Conservation (phyloP, 106 monocot genomes). For the Platanthera zijinensis region DNA sequence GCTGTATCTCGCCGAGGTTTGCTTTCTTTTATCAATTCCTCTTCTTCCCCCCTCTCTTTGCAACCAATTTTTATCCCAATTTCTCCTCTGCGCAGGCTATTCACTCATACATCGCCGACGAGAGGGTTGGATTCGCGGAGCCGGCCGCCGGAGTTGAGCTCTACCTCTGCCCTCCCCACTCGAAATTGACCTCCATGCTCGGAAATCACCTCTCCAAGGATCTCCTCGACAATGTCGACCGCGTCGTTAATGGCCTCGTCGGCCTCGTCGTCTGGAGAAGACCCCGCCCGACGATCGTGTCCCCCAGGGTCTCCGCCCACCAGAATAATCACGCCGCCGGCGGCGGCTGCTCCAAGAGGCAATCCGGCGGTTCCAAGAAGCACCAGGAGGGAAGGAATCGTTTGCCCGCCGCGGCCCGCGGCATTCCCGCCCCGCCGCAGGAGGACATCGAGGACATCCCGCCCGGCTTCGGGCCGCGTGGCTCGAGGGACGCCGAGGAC, state of each 20-base stretch:
- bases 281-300: conserved; percentile 28
- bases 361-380: conserved; percentile 28
- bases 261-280: conserved; percentile 79
- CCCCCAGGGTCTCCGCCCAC: conserved; percentile 38
- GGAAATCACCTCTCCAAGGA: conserved; percentile 40
- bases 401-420: neutral
- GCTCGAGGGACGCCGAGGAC: conserved; percentile 55
- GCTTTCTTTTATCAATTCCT: neutral
- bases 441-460: conserved; percentile 63
- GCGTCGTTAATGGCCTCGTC: conserved; percentile 25
- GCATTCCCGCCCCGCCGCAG: neutral
- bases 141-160: conserved; percentile 63
- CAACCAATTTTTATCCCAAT: neutral
- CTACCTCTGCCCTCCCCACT: conserved; percentile 71
- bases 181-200: conserved; percentile 38
- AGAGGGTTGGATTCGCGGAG: conserved; percentile 73
- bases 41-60: neutral
- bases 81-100: conserved; percentile 34
- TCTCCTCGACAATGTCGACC: conserved; percentile 18
- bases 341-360: conserved; percentile 38
- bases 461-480: conserved; percentile 75
- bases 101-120: conserved; percentile 72
- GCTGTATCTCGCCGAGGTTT: conserved; percentile 50
- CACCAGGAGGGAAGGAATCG: conserved; percentile 18
- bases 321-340: conserved; percentile 15